phyloP scores from a whole-genome alignment of 495 filamentous ascomycete genomes.

The Penicillium macrosclerotiorum region DNA sequence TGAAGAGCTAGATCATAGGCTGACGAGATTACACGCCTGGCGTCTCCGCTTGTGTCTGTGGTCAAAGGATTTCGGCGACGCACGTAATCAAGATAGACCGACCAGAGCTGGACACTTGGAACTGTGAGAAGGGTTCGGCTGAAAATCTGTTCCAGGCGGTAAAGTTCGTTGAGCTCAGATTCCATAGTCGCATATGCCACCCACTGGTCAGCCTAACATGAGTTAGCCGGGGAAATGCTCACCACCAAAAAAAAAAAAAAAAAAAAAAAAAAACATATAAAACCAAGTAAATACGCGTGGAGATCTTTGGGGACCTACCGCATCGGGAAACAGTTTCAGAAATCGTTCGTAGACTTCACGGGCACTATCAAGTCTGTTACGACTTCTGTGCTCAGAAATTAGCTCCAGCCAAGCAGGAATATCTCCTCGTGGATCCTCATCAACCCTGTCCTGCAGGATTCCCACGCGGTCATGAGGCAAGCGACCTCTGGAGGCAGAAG shows the following conservation, averaged over 20 bases:
- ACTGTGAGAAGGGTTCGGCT: slow-evolving; percentile 66
- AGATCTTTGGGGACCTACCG: no score
- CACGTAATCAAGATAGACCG: slow-evolving; percentile 90
- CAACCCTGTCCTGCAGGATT: slow-evolving; percentile 83
- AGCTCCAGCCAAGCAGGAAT: slow-evolving; percentile 84
- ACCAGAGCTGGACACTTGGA: slow-evolving; percentile 84
- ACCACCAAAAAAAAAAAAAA: slow-evolving; percentile 4
- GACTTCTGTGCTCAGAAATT: slow-evolving; percentile 79
- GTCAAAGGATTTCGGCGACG: slow-evolving; percentile 83
- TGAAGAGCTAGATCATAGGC: slow-evolving; percentile 90
- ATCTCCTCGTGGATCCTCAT: slow-evolving; percentile 88
- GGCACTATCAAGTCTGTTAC: slow-evolving; percentile 76
- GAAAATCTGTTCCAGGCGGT: slow-evolving; percentile 78
- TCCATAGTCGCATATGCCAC: slow-evolving; percentile 84
- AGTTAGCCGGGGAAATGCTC: slow-evolving; percentile 13
- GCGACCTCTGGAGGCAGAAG: slow-evolving; percentile 51
- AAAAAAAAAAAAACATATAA: no score
- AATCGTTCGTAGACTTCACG: slow-evolving; percentile 82
- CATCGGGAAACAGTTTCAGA: slow-evolving; percentile 79
- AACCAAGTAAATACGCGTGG: no score
- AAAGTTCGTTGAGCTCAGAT: slow-evolving; percentile 73
- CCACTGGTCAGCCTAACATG: slow-evolving; percentile 79
- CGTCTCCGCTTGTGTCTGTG: slow-evolving; percentile 72
- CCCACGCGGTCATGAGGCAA: slow-evolving; percentile 77
- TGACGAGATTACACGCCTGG: slow-evolving; percentile 71